Percentiles rank a stretch among this genome's conserved stretches.
These are phyloP conservation scores for Yamadazyma kitorensis DNA, from an alignment of 805 yeast species.

Conservation along the genomic window DNA sequence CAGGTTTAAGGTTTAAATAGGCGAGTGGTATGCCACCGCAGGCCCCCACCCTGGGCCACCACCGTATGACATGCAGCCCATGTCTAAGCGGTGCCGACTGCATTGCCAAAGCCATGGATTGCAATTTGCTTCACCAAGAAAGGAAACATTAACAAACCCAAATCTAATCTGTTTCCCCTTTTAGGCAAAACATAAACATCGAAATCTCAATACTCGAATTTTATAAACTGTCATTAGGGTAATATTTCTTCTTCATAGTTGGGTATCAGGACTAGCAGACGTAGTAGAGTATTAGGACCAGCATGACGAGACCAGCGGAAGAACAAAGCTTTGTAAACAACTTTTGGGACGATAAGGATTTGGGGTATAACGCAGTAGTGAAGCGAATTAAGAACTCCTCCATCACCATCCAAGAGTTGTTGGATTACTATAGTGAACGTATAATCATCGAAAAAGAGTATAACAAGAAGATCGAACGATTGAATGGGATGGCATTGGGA, in stretches of 20 bases:
- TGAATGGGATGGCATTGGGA: slow-evolving; percentile 51
- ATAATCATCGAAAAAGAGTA: slow-evolving; percentile 73
- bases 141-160: too few species aligned
- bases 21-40: too few species aligned
- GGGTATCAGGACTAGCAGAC: too few species aligned
- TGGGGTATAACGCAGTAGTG: slow-evolving; percentile 56
- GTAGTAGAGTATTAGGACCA: too few species aligned
- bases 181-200: slow-evolving; percentile 11
- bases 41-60: too few species aligned
- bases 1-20: too few species aligned
- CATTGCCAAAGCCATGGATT: too few species aligned
- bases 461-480: slow-evolving; percentile 48
- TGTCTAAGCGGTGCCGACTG: too few species aligned
- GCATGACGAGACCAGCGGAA: slow-evolving; percentile 1
- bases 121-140: too few species aligned
- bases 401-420: slow-evolving; percentile 44
- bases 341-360: slow-evolving; percentile 63
- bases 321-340: slow-evolving; percentile 38
- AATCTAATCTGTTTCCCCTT: slow-evolving; percentile 6
- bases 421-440: slow-evolving; percentile 38
- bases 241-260: not conserved
- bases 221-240: too few species aligned
- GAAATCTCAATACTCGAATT: too few species aligned
- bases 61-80: too few species aligned
- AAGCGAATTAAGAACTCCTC: slow-evolving; percentile 58